phyloP scores from a whole-genome alignment of 139 green algal species.

The Picochlorum costavermella region DNA sequence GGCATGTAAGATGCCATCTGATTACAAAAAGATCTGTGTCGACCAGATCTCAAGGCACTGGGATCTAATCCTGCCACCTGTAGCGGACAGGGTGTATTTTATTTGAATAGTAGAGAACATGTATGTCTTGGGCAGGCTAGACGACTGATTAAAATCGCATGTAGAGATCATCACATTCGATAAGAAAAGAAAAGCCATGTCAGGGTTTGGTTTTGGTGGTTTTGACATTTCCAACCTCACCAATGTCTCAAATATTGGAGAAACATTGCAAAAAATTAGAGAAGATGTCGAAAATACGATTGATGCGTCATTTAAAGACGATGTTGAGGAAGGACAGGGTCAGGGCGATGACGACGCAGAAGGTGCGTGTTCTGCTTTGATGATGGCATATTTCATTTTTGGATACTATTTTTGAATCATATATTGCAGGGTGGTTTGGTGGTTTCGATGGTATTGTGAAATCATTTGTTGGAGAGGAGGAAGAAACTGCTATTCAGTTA shows the following conservation, averaged over 20 bases:
- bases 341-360: neutral
- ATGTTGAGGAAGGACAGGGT: neutral
- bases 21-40: too few relatives aligned
- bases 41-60: too few relatives aligned
- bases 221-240: conserved; percentile 7
- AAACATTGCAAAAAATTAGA: conserved; percentile 10
- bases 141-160: too few relatives aligned
- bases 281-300: conserved; percentile 15
- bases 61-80: too few relatives aligned
- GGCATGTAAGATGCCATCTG: too few relatives aligned
- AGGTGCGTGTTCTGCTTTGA: neutral
- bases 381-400: neutral
- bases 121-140: too few relatives aligned
- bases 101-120: too few relatives aligned
- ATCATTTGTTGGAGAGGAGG: neutral
- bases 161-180: neutral
- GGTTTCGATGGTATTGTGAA: neutral
- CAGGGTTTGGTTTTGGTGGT: conserved; percentile 6
- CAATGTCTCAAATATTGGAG: conserved; percentile 5
- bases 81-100: too few relatives aligned
- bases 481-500: neutral
- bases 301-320: conserved; percentile 2
- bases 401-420: neutral
- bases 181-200: neutral
- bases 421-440: neutral